Evolutionary conservation across 768 basidiomycete genomes (phyloP).

Genomic region (Tylopilus plumbeoviolaceoides): DNA sequence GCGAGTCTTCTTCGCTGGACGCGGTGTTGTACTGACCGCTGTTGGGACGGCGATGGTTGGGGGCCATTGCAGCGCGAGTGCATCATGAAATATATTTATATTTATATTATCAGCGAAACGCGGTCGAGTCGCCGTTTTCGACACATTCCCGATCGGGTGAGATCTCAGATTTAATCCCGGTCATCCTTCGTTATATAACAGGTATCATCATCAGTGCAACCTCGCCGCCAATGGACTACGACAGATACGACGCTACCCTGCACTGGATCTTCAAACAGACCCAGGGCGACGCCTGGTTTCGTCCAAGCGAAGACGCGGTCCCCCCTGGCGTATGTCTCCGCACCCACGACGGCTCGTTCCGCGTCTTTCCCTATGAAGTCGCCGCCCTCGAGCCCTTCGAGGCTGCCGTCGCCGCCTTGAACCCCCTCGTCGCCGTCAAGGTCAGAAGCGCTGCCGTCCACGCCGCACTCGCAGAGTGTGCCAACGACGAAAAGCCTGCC

Average conservation of each 20-base stretch:
- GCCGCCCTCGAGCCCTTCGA: slow-evolving; percentile 52
- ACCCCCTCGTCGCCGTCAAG: slow-evolving; percentile 55
- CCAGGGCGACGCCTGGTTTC: slow-evolving; percentile 50
- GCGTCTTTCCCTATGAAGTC: slow-evolving; percentile 55
- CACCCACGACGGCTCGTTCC: slow-evolving; percentile 44
- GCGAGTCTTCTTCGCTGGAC: slow-evolving; percentile 29
- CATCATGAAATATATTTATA: background rate
- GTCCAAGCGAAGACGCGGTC: slow-evolving; percentile 46
- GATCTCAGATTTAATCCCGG: slow-evolving; percentile 15
- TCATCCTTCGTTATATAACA: slow-evolving; percentile 1
- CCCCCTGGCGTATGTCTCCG: slow-evolving; percentile 47
- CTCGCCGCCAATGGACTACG: slow-evolving; percentile 30
- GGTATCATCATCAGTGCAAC: no score
- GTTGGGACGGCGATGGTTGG: slow-evolving; percentile 5
- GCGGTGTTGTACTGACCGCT: slow-evolving; percentile 14
- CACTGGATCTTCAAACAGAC: slow-evolving; percentile 31
- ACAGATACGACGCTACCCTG: slow-evolving; percentile 31
- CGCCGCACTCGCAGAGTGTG: slow-evolving; percentile 43
- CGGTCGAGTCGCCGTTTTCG: slow-evolving; percentile 6
- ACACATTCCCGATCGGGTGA: background rate
- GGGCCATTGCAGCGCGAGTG: slow-evolving; percentile 8
- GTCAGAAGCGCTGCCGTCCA: slow-evolving; percentile 48
- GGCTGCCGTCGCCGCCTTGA: slow-evolving; percentile 46
- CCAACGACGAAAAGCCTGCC: slow-evolving; percentile 19
- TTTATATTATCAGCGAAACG: slow-evolving; percentile 1